Evolutionary conservation across 2,329 filamentous ascomycete genomes (phyloP).

Genomic region (Diplodia intermedia): DNA sequence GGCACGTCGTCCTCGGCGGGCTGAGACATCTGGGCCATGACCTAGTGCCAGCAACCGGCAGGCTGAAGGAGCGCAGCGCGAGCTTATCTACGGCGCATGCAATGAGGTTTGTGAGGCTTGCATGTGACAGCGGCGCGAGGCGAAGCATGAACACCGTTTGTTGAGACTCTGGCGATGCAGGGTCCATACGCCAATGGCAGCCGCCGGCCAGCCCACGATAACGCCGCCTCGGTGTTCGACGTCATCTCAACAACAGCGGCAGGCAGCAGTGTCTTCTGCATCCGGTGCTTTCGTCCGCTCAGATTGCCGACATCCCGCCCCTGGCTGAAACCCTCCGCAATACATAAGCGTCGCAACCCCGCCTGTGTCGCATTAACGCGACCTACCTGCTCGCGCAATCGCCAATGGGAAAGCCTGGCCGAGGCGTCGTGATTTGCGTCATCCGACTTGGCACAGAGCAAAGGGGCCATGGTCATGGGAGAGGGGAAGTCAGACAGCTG

Average conservation of each 20-base stretch:
- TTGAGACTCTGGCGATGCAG: constrained; percentile 17
- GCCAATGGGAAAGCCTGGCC: no score
- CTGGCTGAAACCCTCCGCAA: neutral
- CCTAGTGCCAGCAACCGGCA: neutral
- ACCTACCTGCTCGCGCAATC: no score
- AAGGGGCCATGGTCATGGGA: no score
- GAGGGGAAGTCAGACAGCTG: no score
- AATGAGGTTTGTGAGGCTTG: neutral
- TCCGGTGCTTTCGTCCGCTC: neutral
- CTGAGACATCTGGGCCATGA: constrained; percentile 22
- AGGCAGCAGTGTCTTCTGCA: constrained; percentile 6
- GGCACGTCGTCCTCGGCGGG: constrained; percentile 35
- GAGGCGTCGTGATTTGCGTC: no score
- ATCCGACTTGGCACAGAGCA: no score
- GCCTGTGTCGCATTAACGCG: no score
- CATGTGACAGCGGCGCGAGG: constrained; percentile 18
- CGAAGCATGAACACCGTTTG: neutral
- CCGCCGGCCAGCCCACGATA: neutral
- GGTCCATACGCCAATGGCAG: constrained; percentile 14
- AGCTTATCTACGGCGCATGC: constrained; percentile 12
- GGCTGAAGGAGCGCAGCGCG: neutral
- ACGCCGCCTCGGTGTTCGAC: constrained; percentile 1
- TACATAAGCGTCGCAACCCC: no score
- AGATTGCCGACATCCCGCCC: constrained; percentile 1
- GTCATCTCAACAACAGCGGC: constrained; percentile 9